These are phyloP conservation scores for Colletotrichum endophyticum DNA, from an alignment of 2,329 filamentous ascomycete genomes.

Conservation along the genomic window DNA sequence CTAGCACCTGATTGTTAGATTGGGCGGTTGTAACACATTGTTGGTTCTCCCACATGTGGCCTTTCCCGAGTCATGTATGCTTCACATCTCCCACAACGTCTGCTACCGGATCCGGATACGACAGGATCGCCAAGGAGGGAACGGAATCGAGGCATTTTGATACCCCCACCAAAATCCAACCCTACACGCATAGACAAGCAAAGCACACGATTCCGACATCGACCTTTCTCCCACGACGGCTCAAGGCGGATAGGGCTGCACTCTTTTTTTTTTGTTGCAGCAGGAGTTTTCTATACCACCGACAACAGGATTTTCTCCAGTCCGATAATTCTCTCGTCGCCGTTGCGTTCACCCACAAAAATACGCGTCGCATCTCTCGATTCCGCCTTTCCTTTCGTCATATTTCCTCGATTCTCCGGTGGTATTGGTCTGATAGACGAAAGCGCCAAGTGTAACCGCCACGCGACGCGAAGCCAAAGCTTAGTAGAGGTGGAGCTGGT, in stretches of 20 bases:
- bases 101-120: slow-evolving; percentile 13
- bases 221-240: slow-evolving; percentile 7
- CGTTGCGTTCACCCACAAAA: neutral
- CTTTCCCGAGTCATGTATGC: slow-evolving; percentile 23
- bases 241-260: slow-evolving; percentile 4
- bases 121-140: slow-evolving; percentile 20
- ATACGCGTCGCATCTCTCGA: neutral
- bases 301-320: neutral
- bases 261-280: neutral
- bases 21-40: slow-evolving; percentile 21
- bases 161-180: slow-evolving; percentile 23
- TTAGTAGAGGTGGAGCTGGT: neutral
- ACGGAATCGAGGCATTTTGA: slow-evolving; percentile 23
- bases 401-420: slow-evolving; percentile 3
- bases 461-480: neutral
- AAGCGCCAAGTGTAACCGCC: neutral
- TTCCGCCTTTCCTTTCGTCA: slow-evolving; percentile 3
- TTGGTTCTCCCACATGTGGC: slow-evolving; percentile 21
- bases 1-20: slow-evolving; percentile 17
- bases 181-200: slow-evolving; percentile 18
- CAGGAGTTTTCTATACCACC: slow-evolving; percentile 17
- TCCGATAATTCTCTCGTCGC: slow-evolving; percentile 3
- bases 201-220: slow-evolving; percentile 16
- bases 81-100: slow-evolving; percentile 21
- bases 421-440: slow-evolving; percentile 11